Evolutionary conservation across 202 grass and related monocot species (phyloP), one percentile per base, ranked within the genome.

Genomic region (Musa balbisiana): DNA sequence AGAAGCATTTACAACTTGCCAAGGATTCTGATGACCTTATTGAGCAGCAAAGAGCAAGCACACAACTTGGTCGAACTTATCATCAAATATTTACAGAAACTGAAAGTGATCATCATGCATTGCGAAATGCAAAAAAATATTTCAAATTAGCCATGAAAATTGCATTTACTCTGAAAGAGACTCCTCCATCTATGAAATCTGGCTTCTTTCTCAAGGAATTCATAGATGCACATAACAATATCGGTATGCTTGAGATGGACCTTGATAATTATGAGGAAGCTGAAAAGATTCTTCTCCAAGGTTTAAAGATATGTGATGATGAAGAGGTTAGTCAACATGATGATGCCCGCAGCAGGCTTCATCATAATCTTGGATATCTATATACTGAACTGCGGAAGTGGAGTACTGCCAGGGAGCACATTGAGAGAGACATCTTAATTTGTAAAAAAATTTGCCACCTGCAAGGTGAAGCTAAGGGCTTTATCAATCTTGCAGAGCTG

Each of bases 401-500:
- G 94, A 75, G 68, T 9, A 89, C 78, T 85, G 88, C 94, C 26
- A 78, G 52, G 17, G 74, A 55, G 20, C 94, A 93, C 80, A 98
- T 93, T 77, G 74, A 87, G 68, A 91, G 71, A 79, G 94, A 98
- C 69, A 89, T 98, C 85, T 67, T 77, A 51, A 98, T 98, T 80
- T 98, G 94, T 84, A 85, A 55, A 79, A 73, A 83, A 55, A 93
- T 98, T 84, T 20, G 69, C 49, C 94, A 98, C 71, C 55, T 55
- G 76, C 90, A 93, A 91, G 94, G 90, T 68, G 90, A 98, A 64
- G 90, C 94, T 80, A 98, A 93, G 66, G 94, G 94, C 25, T 98
- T 82, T 79, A 88, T 93, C 80, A 98, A 91, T 89, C 85, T 93
- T 25, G 94, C 88, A 5, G 90, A 89, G 81, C 71, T 93, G 60